A percentile compares a stretch with the other conserved stretches of the same genome.
These are phyloP conservation scores for Magnusiomyces magnusii DNA, from an alignment of 1,139 yeast species.

Conservation along the genomic window DNA sequence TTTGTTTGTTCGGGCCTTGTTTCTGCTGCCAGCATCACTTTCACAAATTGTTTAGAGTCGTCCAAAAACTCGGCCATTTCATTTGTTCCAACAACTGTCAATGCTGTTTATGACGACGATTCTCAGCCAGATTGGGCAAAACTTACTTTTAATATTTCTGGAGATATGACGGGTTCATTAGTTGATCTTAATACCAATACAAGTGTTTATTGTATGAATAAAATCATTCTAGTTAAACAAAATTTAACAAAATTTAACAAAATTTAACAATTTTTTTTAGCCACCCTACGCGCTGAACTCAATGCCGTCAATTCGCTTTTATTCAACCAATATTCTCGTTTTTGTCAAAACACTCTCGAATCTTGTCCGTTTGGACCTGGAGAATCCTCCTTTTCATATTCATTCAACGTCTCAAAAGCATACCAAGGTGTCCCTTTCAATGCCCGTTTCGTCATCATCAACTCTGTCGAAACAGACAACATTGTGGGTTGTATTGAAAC, in stretches of 20 bases:
- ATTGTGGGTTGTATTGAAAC: constrained; percentile 44
- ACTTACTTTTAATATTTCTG: constrained; percentile 19
- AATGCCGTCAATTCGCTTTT: constrained; percentile 21
- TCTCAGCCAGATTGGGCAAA: constrained; percentile 6
- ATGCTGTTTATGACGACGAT: constrained; percentile 5
- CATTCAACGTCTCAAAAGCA: constrained; percentile 22
- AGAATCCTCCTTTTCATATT: constrained; percentile 22
- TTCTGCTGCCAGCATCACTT: too few species aligned
- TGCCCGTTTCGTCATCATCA: constrained; percentile 27
- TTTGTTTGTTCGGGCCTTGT: too few species aligned
- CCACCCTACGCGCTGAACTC: constrained; percentile 26
- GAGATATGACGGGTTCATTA: constrained; percentile 22
- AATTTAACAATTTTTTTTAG: too few species aligned
- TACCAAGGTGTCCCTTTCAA: constrained; percentile 29
- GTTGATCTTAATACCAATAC: constrained; percentile 26
- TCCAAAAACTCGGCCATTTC: too few species aligned
- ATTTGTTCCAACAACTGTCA: too few species aligned
- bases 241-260: too few species aligned
- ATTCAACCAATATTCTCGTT: constrained; percentile 23
- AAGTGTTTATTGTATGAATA: too few species aligned
- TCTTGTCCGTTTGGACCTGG: constrained; percentile 29
- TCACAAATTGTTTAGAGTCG: too few species aligned
- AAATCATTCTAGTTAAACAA: too few species aligned
- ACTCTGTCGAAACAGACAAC: constrained; percentile 34
- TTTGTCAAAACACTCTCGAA: constrained; percentile 24